Evolutionary conservation across 192 early-diverging fungal species (phyloP).

Genomic region (Coemansia brasiliensis): DNA sequence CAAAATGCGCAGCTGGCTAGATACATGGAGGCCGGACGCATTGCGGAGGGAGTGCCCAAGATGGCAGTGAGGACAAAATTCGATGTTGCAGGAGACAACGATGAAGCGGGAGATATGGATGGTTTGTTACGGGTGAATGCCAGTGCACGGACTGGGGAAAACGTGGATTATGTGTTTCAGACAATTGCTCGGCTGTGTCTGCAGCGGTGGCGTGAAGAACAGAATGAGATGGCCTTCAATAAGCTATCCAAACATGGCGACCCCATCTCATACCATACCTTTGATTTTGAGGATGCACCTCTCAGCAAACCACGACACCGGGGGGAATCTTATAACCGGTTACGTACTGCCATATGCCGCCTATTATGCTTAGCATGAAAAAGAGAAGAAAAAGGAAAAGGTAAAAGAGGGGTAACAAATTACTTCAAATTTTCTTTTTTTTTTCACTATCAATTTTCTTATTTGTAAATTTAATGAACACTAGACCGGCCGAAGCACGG

Average conservation of each 20-base stretch:
- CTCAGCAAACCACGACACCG: neutral
- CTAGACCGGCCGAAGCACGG: neutral
- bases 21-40: neutral
- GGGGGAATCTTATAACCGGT: neutral
- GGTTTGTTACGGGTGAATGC: conserved; percentile 25
- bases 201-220: conserved; percentile 4
- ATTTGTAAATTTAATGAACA: too few species aligned
- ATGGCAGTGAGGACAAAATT: conserved; percentile 30
- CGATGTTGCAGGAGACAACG: conserved; percentile 14
- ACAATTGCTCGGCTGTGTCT: conserved; percentile 25
- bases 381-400: too few species aligned
- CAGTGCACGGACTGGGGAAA: conserved; percentile 34
- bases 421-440: too few species aligned
- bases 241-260: conserved; percentile 41
- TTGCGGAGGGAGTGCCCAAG: conserved; percentile 2
- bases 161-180: conserved; percentile 29
- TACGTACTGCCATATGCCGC: conserved; percentile 12
- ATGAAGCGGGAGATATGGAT: neutral
- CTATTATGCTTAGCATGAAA: conserved; percentile 19
- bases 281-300: conserved; percentile 25
- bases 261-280: conserved; percentile 32
- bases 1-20: too few species aligned
- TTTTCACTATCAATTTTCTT: too few species aligned
- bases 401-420: too few species aligned
- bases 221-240: neutral